Percentiles rank a stretch among this genome's conserved stretches.
phyloP scores from a whole-genome alignment of 768 basidiomycete genomes.

The Rhodotorula paludigena region DNA sequence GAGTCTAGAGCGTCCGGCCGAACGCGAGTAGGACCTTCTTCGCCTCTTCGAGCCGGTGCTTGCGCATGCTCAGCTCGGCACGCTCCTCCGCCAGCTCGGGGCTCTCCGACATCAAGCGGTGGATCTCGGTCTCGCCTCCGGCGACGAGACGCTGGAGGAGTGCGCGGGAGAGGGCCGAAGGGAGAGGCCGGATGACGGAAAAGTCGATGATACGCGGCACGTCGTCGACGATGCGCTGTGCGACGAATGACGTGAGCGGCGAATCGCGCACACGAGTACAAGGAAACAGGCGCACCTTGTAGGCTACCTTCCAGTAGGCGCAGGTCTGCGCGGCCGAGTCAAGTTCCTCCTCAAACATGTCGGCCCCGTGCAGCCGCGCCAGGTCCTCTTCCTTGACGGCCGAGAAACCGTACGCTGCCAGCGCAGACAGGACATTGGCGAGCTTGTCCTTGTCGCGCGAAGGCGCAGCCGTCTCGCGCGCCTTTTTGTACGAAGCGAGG shows the following conservation, averaged over 20 bases:
- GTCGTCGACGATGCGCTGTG: slow-evolving; percentile 57
- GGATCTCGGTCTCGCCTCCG: background rate
- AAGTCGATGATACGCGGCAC: slow-evolving; percentile 56
- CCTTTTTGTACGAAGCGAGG: background rate
- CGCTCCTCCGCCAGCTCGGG: slow-evolving; percentile 7
- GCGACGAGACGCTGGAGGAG: background rate
- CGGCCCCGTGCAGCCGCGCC: slow-evolving; percentile 45
- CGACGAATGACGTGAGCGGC: background rate
- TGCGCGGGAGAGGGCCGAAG: slow-evolving; percentile 45
- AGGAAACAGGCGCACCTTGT: slow-evolving; percentile 50
- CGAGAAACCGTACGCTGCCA: background rate
- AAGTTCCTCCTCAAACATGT: slow-evolving; percentile 53
- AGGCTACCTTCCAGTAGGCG: slow-evolving; percentile 56
- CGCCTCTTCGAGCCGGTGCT: slow-evolving; percentile 10
- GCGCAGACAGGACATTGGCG: background rate
- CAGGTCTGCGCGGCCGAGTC: slow-evolving; percentile 57
- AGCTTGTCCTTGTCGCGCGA: background rate
- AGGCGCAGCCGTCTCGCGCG: background rate
- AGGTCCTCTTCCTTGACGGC: slow-evolving; percentile 42
- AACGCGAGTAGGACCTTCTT: slow-evolving; percentile 1
- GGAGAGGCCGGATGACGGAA: slow-evolving; percentile 51
- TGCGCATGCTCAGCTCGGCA: background rate
- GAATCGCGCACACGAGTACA: background rate
- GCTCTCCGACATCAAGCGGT: background rate
- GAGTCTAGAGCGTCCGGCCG: background rate